Conservation (phyloP, 352 stramenopile genomes). For the Phytophthora tentaculata region DNA sequence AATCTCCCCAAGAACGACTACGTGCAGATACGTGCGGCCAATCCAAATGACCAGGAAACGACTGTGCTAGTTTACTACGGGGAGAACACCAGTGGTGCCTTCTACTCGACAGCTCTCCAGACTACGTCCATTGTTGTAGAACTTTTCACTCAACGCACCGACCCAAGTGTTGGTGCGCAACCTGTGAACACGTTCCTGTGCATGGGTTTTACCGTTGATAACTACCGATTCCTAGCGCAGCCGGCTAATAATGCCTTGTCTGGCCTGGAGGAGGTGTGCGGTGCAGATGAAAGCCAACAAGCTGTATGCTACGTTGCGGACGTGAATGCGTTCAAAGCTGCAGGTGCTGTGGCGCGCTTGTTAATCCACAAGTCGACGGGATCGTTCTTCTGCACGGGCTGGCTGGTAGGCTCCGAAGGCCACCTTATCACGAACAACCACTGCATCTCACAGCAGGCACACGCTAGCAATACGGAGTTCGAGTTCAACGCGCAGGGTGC, state of each 20-base stretch:
- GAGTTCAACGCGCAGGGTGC: conserved; percentile 66
- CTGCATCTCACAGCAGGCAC: conserved; percentile 58
- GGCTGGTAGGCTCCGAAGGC: conserved; percentile 72
- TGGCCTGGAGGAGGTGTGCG: conserved; percentile 61
- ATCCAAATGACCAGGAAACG: conserved; percentile 33
- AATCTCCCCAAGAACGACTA: conserved; percentile 66
- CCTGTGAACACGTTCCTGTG: conserved; percentile 39
- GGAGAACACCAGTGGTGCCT: conserved; percentile 30
- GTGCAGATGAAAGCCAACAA: conserved; percentile 63
- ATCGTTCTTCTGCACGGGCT: conserved; percentile 78
- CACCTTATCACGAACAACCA: conserved; percentile 85
- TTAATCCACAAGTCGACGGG: conserved; percentile 65
- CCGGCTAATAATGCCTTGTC: conserved; percentile 31
- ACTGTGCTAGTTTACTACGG: conserved; percentile 46
- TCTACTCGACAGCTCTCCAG: conserved; percentile 47
- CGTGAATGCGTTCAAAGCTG: conserved; percentile 24
- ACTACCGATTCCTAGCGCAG: conserved; percentile 45
- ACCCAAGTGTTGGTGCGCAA: conserved; percentile 23
- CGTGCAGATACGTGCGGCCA: conserved; percentile 48
- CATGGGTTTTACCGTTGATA: conserved; percentile 58
- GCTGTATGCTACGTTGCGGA: conserved; percentile 52
- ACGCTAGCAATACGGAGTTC: conserved; percentile 65
- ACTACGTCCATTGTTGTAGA: conserved; percentile 54
- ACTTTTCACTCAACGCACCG: conserved; percentile 44
- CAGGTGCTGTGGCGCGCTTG: conserved; percentile 58